A percentile compares a stretch with the other conserved stretches of the same genome.
phyloP scores from a whole-genome alignment of 208 protist species.

The Acanthamoeba healyi region DNA sequence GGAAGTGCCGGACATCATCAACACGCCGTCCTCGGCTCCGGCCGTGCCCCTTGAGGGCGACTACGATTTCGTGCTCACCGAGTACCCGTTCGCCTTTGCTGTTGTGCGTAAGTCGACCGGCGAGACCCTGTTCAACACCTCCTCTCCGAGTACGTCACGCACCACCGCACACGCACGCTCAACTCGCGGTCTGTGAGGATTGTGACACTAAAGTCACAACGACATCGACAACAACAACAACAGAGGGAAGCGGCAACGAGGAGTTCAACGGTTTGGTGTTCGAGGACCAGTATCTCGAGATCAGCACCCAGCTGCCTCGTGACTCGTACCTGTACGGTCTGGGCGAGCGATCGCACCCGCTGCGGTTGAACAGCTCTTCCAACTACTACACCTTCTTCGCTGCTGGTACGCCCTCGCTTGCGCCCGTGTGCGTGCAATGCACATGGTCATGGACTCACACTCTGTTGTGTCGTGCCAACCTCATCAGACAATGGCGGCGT shows the following conservation, averaged over 20 bases:
- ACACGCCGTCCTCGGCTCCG: not conserved
- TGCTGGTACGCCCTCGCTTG: not conserved
- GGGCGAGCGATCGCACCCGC: conserved; percentile 82
- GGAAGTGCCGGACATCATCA: conserved; percentile 79
- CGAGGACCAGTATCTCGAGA: conserved; percentile 87
- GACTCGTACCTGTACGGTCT: conserved; percentile 88
- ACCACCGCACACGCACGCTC: no score
- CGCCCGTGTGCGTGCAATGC: no score
- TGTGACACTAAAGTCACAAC: no score
- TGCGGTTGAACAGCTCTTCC: conserved; percentile 68
- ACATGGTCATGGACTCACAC: conserved; percentile 13
- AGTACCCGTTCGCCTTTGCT: conserved; percentile 49
- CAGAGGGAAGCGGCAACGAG: conserved; percentile 12
- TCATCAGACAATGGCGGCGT: conserved; percentile 28
- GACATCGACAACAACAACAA: not conserved
- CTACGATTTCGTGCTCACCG: conserved; percentile 24
- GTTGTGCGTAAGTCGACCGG: conserved; percentile 49
- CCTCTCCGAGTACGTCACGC: conserved; percentile 10
- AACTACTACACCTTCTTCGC: conserved; percentile 77
- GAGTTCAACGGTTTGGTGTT: conserved; percentile 83
- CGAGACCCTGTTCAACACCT: conserved; percentile 72
- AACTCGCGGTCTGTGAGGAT: no score
- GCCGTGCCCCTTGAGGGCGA: not conserved
- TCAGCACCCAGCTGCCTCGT: conserved; percentile 77
- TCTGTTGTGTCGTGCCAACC: not conserved